Conservation (phyloP, 1,139 yeast genomes). For the Geotrichum restrictum region DNA sequence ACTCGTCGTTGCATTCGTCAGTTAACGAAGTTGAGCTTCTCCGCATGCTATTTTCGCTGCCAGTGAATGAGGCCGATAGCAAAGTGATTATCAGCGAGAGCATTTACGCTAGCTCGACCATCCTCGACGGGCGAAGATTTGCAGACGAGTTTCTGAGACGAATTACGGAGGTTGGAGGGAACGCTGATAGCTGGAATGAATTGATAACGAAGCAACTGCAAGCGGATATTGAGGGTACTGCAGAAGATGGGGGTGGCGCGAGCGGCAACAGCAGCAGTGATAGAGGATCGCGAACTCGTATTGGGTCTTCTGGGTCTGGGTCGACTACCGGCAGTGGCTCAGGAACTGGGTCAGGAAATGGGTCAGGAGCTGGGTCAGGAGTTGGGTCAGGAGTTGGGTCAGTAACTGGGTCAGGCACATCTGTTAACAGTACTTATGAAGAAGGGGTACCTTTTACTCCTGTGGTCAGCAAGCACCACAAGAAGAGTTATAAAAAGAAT, state of each 20-base stretch:
- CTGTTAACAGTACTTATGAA: neutral
- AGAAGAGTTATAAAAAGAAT: neutral
- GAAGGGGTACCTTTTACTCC: too few species aligned
- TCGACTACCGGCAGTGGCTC: too few species aligned
- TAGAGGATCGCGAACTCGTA: too few species aligned
- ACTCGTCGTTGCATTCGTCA: constrained; percentile 59
- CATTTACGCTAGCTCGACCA: constrained; percentile 81
- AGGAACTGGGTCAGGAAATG: too few species aligned
- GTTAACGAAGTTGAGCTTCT: constrained; percentile 61
- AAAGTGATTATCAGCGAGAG: constrained; percentile 87
- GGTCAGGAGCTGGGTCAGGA: too few species aligned
- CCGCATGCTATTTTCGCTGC: constrained; percentile 73
- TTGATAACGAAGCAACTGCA: neutral
- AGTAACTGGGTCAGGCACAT: neutral
- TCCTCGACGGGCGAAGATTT: constrained; percentile 92
- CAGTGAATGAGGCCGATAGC: constrained; percentile 60
- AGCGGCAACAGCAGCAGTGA: too few species aligned
- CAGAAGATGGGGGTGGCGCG: neutral
- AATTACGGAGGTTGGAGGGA: constrained; percentile 10
- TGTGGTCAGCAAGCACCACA: neutral
- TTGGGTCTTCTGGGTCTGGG: too few species aligned
- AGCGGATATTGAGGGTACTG: neutral
- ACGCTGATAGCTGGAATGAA: neutral
- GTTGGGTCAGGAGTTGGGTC: neutral
- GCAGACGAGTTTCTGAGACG: constrained; percentile 83